Conservation (phyloP, 106 monocot species). For the Xerophyta viscosa region DNA sequence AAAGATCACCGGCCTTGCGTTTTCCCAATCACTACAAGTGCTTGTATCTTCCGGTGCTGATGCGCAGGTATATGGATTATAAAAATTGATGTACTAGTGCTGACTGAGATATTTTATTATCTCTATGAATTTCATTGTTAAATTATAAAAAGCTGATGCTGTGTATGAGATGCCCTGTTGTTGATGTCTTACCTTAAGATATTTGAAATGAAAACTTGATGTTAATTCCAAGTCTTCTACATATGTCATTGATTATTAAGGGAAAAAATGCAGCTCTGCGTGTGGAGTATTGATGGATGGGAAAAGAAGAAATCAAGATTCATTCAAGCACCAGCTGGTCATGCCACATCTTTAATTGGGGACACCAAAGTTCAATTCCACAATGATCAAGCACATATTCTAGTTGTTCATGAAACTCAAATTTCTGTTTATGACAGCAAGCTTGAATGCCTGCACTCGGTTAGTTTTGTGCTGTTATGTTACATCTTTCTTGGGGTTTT, state of each 20-base stretch:
- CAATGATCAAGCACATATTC: slow-evolving; percentile 88
- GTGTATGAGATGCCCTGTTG: too few relatives aligned
- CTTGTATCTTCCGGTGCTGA: slow-evolving; percentile 91
- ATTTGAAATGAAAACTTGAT: too few relatives aligned
- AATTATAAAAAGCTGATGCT: too few relatives aligned
- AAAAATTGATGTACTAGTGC: too few relatives aligned
- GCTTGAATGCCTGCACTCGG: slow-evolving; percentile 73
- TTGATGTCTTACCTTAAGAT: too few relatives aligned
- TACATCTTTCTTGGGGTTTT: neutral
- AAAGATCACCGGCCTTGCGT: slow-evolving; percentile 81
- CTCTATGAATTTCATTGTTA: too few relatives aligned
- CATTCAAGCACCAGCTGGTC: slow-evolving; percentile 67
- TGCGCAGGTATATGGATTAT: slow-evolving; percentile 59
- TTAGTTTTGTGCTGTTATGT: slow-evolving; percentile 27
- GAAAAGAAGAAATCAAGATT: slow-evolving; percentile 83
- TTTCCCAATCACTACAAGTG: slow-evolving; percentile 82
- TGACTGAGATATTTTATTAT: too few relatives aligned
- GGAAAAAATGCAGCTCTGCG: slow-evolving; percentile 55
- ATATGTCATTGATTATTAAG: too few relatives aligned
- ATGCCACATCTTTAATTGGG: slow-evolving; percentile 55
- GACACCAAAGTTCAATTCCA: slow-evolving; percentile 96
- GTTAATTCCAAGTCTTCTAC: too few relatives aligned
- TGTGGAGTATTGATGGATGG: slow-evolving; percentile 99
- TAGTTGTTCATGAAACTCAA: slow-evolving; percentile 92
- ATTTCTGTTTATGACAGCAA: slow-evolving; percentile 83